These are phyloP conservation scores for Penicillium flavigenum DNA, from an alignment of 495 filamentous ascomycete genomes.

Conservation along the genomic window DNA sequence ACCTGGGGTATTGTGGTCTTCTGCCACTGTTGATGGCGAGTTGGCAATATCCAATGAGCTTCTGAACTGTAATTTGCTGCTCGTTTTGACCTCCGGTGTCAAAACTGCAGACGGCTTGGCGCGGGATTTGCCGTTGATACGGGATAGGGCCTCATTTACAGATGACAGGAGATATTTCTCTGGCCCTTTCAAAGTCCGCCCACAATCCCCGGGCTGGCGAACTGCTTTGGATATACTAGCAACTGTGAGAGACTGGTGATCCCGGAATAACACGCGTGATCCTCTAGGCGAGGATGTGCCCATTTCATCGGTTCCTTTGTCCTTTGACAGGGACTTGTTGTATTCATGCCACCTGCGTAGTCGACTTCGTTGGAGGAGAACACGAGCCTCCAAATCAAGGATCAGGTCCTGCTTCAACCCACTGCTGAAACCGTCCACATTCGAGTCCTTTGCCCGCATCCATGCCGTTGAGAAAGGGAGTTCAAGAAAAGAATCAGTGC, in stretches of 20 bases:
- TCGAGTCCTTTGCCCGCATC: constrained; percentile 56
- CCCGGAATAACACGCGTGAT: constrained; percentile 31
- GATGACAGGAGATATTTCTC: constrained; percentile 53
- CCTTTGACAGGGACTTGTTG: constrained; percentile 41
- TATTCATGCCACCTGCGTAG: constrained; percentile 73
- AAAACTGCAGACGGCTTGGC: background rate
- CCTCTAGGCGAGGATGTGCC: constrained; percentile 17
- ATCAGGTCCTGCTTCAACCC: constrained; percentile 41
- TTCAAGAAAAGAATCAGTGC: constrained; percentile 62
- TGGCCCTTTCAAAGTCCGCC: constrained; percentile 43
- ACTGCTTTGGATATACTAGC: constrained; percentile 45
- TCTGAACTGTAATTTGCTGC: background rate
- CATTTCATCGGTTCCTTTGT: constrained; percentile 17
- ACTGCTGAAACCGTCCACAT: constrained; percentile 50
- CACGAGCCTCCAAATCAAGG: constrained; percentile 60
- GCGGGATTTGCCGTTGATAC: constrained; percentile 52
- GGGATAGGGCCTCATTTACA: constrained; percentile 54
- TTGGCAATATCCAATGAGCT: background rate
- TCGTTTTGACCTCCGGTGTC: background rate
- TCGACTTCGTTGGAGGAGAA: constrained; percentile 60
- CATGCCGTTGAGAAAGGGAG: constrained; percentile 66
- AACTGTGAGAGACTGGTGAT: constrained; percentile 42
- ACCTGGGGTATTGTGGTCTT: background rate
- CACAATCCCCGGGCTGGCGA: constrained; percentile 40
- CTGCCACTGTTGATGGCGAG: background rate